phyloP scores from a whole-genome alignment of 75 land plant species.

The Chamaecyparis obtusa region DNA sequence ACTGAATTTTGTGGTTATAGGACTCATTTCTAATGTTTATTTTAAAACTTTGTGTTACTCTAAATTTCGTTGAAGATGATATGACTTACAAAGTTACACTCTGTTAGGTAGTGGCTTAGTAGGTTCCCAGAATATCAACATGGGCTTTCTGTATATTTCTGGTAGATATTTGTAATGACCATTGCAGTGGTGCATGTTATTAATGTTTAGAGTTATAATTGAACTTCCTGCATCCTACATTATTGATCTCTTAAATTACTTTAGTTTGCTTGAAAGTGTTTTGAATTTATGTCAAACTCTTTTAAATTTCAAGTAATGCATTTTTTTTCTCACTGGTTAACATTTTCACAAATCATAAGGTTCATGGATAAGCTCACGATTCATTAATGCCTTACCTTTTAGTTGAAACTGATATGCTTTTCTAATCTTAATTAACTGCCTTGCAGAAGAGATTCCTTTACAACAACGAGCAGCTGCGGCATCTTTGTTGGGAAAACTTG shows the following conservation, averaged over 20 bases:
- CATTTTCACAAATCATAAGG: neutral
- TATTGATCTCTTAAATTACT: neutral
- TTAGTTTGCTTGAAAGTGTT: neutral
- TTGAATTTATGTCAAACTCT: neutral
- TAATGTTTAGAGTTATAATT: neutral
- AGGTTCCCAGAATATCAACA: neutral
- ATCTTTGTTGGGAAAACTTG: slow-evolving; percentile 92
- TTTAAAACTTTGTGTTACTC: neutral
- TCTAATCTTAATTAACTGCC: neutral
- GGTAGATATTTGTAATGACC: neutral
- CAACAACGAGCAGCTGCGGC: slow-evolving; percentile 96
- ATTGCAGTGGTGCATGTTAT: neutral
- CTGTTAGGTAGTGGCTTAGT: neutral
- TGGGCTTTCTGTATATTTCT: neutral
- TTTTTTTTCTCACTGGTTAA: neutral
- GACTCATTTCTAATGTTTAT: neutral
- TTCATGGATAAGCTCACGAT: neutral
- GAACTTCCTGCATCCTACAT: neutral
- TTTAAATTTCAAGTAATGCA: neutral
- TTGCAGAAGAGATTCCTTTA: slow-evolving; percentile 83
- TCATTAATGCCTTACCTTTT: neutral
- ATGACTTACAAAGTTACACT: neutral
- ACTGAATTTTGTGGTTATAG: neutral
- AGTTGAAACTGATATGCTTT: neutral
- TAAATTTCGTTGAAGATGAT: neutral